A percentile compares a stretch with the other conserved stretches of the same genome.
These are phyloP conservation scores for Saprolegnia parasitica DNA, from an alignment of 352 stramenopile species.

Conservation along the genomic window DNA sequence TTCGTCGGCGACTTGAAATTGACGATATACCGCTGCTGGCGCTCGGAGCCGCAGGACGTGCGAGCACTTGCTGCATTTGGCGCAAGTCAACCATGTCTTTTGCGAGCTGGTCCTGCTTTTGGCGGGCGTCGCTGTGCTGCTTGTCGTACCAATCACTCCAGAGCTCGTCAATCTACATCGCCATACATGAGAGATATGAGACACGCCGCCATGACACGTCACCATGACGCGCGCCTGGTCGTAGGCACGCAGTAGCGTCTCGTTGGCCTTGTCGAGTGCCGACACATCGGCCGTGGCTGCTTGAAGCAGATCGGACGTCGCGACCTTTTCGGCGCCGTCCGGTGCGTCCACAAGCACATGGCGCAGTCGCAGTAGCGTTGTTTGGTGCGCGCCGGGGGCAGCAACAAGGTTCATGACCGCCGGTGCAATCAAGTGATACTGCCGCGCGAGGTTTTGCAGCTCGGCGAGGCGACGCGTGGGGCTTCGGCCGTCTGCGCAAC, in stretches of 20 bases:
- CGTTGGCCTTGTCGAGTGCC: constrained; percentile 26
- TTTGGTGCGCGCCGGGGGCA: not conserved
- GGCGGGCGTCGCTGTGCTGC: not conserved
- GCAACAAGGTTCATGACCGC: not conserved
- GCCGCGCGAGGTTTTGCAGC: constrained; percentile 10
- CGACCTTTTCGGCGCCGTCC: not conserved
- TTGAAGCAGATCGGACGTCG: not conserved
- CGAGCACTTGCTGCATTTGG: constrained; percentile 4
- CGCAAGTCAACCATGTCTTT: constrained; percentile 27
- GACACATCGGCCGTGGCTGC: not conserved
- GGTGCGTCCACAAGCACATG: not conserved
- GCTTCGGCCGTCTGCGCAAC: not conserved
- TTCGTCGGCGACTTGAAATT: not conserved
- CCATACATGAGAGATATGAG: not conserved
- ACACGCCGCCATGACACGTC: not conserved
- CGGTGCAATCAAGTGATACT: constrained; percentile 8
- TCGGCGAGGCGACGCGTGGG: not conserved
- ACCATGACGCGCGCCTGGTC: constrained; percentile 21
- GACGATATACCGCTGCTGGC: not conserved
- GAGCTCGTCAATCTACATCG: constrained; percentile 23
- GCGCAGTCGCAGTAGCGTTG: not conserved
- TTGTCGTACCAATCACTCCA: constrained; percentile 21
- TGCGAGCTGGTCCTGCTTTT: not conserved
- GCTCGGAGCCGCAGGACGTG: not conserved
- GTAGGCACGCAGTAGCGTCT: constrained; percentile 13